A percentile compares a stretch with the other conserved stretches of the same genome.
Conservation (phyloP, 1,284 basidiomycete species). For the Nidula niveotomentosa region DNA sequence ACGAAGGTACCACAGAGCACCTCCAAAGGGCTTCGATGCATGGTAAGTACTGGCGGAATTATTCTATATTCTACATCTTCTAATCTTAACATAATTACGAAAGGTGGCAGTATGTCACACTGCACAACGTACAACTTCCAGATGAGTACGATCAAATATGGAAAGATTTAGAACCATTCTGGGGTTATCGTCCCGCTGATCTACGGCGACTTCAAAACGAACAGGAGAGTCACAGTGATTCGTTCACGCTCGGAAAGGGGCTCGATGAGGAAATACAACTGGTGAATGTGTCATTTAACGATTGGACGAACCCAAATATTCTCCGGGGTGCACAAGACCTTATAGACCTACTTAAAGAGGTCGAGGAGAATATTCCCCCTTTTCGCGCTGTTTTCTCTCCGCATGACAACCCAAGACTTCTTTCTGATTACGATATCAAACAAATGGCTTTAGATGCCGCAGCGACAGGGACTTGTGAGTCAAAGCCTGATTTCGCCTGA, state of each 20-base stretch:
- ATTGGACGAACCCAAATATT: constrained; percentile 14
- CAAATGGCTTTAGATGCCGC: background rate
- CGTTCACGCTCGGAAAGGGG: constrained; percentile 24
- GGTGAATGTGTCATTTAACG: constrained; percentile 21
- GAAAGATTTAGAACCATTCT: constrained; percentile 45
- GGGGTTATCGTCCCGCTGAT: constrained; percentile 42
- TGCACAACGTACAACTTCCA: constrained; percentile 48
- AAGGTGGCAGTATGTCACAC: constrained; percentile 55
- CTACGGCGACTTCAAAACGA: constrained; percentile 28
- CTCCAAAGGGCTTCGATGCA: constrained; percentile 46
- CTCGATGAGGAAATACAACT: background rate
- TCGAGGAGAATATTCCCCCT: constrained; percentile 29
- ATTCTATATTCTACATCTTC: background rate
- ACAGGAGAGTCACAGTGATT: constrained; percentile 29
- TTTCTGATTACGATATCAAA: constrained; percentile 17
- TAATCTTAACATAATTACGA: background rate
- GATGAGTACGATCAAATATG: constrained; percentile 55
- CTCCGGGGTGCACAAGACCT: constrained; percentile 16
- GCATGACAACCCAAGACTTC: constrained; percentile 37
- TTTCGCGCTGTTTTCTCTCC: constrained; percentile 38
- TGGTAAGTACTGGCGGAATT: constrained; percentile 23
- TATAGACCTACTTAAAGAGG: constrained; percentile 27
- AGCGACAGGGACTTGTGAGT: constrained; percentile 1
- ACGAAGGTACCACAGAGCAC: constrained; percentile 24
- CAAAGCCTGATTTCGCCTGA: background rate